These are phyloP conservation scores for Fusarium nurragi DNA, from an alignment of 2,329 filamentous ascomycete species.

Conservation along the genomic window DNA sequence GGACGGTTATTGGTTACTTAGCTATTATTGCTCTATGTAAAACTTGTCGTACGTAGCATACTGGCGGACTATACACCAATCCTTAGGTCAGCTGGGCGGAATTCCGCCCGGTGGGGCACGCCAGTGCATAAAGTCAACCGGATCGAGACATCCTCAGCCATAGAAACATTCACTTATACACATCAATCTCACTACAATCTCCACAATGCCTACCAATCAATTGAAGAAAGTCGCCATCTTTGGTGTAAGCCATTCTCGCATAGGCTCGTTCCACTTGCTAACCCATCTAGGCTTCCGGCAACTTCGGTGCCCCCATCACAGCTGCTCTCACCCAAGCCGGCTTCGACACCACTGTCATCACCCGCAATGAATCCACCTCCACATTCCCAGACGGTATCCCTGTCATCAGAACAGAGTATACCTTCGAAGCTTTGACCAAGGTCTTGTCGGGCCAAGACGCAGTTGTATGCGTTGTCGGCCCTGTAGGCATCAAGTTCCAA, in stretches of 20 bases:
- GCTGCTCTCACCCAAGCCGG: constrained; percentile 18
- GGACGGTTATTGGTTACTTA: neutral
- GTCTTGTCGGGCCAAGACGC: constrained; percentile 18
- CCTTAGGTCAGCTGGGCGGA: constrained; percentile 11
- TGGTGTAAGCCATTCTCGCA: neutral
- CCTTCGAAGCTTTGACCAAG: neutral
- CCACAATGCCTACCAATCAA: constrained; percentile 11
- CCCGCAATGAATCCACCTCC: constrained; percentile 23
- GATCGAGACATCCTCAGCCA: neutral
- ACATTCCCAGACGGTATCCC: constrained; percentile 12
- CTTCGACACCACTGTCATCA: constrained; percentile 27
- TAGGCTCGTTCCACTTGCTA: neutral
- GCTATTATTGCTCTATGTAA: neutral
- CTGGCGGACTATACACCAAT: neutral
- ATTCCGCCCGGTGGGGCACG: constrained; percentile 22
- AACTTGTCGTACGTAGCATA: neutral
- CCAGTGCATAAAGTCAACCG: constrained; percentile 8
- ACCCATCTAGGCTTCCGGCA: constrained; percentile 26
- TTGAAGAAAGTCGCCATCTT: constrained; percentile 20
- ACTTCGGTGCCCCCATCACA: constrained; percentile 33
- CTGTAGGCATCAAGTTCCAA: constrained; percentile 20
- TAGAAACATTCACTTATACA: constrained; percentile 13
- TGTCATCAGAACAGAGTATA: constrained; percentile 7
- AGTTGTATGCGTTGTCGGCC: constrained; percentile 19
- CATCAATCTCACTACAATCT: neutral